Evolutionary conservation across 2,329 filamentous ascomycete species (phyloP).

Genomic region (Chaetomiaceae sp.): DNA sequence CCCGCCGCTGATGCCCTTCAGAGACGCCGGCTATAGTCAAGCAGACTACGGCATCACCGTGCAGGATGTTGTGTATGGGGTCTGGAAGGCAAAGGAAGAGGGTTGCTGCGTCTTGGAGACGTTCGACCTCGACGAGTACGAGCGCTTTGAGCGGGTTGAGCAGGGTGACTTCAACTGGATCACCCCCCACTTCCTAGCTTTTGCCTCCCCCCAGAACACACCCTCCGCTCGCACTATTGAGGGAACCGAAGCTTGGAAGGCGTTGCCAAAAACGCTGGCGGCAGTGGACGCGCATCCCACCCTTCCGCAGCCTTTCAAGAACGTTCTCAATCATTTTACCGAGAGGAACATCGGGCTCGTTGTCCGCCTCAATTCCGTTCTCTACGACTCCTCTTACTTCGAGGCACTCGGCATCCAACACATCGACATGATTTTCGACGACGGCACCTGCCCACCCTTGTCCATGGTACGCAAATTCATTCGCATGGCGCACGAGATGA

Average conservation of each 20-base stretch:
- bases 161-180: constrained; percentile 99
- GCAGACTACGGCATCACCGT: constrained; percentile 94
- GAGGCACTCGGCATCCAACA: constrained; percentile 92
- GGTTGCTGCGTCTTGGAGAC: constrained; percentile 85
- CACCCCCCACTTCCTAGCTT: constrained; percentile 89
- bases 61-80: constrained; percentile 95
- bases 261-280: constrained; percentile 70
- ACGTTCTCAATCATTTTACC: constrained; percentile 84
- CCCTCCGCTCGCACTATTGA: constrained; percentile 69
- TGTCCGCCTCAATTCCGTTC: constrained; percentile 88
- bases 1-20: constrained; percentile 96
- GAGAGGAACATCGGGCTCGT: constrained; percentile 88
- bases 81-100: constrained; percentile 98
- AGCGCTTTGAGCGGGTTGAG: constrained; percentile 90
- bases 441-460: constrained; percentile 89
- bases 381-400: constrained; percentile 97
- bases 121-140: constrained; percentile 96
- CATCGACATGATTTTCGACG: constrained; percentile 99
- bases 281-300: constrained; percentile 66
- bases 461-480: constrained; percentile 92
- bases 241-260: constrained; percentile 67
- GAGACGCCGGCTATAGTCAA: constrained; percentile 96
- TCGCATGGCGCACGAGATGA: constrained; percentile 89
- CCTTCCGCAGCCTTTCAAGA: constrained; percentile 87
- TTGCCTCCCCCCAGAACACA: constrained; percentile 86